Conservation (phyloP, 495 filamentous ascomycete genomes). For the Opeltia flavorubescens region DNA sequence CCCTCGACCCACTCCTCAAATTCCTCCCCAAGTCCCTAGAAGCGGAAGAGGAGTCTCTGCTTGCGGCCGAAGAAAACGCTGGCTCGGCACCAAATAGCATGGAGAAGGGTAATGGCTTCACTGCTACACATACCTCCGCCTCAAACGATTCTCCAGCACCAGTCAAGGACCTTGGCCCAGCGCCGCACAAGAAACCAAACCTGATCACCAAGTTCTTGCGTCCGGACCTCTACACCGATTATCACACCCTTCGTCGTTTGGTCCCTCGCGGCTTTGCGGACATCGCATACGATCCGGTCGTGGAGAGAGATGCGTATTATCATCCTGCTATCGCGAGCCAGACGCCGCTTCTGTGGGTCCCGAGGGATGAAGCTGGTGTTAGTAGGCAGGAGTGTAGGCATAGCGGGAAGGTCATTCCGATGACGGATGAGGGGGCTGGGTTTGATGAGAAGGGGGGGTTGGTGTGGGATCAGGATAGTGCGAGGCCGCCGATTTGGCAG, state of each 20-base stretch:
- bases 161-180: constrained; percentile 15
- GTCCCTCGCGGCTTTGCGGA: constrained; percentile 44
- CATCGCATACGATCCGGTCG: constrained; percentile 40
- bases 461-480: constrained; percentile 57
- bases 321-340: constrained; percentile 53
- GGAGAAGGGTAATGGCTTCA: constrained; percentile 14
- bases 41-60: constrained; percentile 49
- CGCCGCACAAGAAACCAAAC: constrained; percentile 35
- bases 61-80: constrained; percentile 31
- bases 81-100: constrained; percentile 5
- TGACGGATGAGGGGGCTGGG: constrained; percentile 71
- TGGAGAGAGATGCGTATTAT: constrained; percentile 58
- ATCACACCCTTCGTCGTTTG: constrained; percentile 53
- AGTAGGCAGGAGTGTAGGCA: constrained; percentile 64
- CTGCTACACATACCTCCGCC: constrained; percentile 10
- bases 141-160: constrained; percentile 15
- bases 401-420: constrained; percentile 55
- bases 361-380: constrained; percentile 60
- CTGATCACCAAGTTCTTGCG: constrained; percentile 57
- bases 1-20: constrained; percentile 65
- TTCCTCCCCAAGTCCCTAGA: constrained; percentile 61
- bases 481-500: constrained; percentile 64
- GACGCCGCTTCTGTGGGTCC: constrained; percentile 72
- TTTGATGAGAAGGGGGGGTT: constrained; percentile 71
- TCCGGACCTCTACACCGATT: constrained; percentile 64